Percentiles rank a stretch among this genome's conserved stretches.
These are phyloP conservation scores for Ceratocystis cubensis DNA, from an alignment of 2,329 filamentous ascomycete species.

Conservation along the genomic window DNA sequence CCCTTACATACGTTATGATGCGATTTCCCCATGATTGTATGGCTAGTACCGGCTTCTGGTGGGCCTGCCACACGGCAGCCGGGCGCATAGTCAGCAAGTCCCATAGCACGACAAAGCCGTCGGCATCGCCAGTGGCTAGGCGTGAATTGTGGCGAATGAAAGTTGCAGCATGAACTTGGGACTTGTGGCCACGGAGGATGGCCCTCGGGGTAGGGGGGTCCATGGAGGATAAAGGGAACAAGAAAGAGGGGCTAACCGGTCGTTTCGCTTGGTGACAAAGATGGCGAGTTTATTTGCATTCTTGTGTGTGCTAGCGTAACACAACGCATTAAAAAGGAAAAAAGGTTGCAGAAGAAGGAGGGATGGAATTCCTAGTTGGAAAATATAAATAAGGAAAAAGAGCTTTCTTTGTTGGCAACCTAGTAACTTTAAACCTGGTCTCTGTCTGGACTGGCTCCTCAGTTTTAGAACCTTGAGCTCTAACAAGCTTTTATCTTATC, in stretches of 20 bases:
- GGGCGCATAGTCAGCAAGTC: slow-evolving; percentile 69
- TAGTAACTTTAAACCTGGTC: no score
- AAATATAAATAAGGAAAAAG: no score
- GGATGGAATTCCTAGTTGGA: no score
- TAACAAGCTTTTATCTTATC: neutral
- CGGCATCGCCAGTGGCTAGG: slow-evolving; percentile 74
- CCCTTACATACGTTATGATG: slow-evolving; percentile 64
- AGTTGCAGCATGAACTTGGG: slow-evolving; percentile 62
- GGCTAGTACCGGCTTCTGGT: slow-evolving; percentile 64
- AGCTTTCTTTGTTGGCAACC: neutral
- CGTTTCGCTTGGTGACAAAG: no score
- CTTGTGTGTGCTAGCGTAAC: no score
- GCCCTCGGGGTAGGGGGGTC: slow-evolving; percentile 33
- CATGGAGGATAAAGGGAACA: neutral
- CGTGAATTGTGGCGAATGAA: slow-evolving; percentile 64
- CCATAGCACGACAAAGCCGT: slow-evolving; percentile 83
- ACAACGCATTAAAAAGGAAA: neutral
- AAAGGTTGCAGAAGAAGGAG: no score
- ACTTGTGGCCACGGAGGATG: slow-evolving; percentile 73
- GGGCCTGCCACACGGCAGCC: slow-evolving; percentile 73
- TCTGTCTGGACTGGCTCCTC: no score
- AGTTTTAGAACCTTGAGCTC: neutral
- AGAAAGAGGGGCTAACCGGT: neutral
- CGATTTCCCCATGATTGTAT: slow-evolving; percentile 60
- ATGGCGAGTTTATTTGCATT: no score